These are phyloP conservation scores for Ampelocalamus luodianensis DNA, from an alignment of 176 grass and related monocot species.

Conservation along the genomic window DNA sequence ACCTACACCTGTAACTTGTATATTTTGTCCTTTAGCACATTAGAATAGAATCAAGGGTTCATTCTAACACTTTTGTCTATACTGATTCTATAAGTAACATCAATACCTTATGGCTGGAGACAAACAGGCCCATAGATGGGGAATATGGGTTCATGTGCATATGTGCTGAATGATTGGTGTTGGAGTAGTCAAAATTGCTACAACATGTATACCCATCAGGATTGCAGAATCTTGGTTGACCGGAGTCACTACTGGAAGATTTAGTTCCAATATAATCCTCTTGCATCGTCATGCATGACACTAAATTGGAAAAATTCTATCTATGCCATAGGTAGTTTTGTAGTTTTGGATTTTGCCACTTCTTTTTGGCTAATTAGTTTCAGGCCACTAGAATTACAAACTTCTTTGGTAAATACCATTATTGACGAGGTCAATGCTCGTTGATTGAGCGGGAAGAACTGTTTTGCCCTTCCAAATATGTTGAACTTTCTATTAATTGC, in stretches of 20 bases:
- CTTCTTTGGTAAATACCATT: too few species aligned
- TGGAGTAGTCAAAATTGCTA: constrained; percentile 4
- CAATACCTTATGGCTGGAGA: constrained; percentile 2
- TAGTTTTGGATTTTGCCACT: too few species aligned
- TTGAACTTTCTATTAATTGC: too few species aligned
- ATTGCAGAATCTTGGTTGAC: constrained; percentile 18
- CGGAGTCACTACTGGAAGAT: neutral
- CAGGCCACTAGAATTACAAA: too few species aligned
- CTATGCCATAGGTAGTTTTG: too few species aligned
- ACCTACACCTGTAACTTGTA: too few species aligned
- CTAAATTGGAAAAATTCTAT: neutral
- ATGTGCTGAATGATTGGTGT: constrained; percentile 15
- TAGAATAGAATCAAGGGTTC: too few species aligned
- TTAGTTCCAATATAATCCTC: neutral
- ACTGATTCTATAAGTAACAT: neutral
- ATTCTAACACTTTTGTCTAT: neutral
- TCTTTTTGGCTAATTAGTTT: too few species aligned
- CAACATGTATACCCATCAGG: neutral
- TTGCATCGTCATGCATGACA: neutral
- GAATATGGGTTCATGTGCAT: constrained; percentile 10
- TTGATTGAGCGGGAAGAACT: too few species aligned
- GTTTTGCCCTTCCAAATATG: too few species aligned
- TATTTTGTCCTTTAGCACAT: too few species aligned
- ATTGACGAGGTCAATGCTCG: too few species aligned
- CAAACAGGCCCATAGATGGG: neutral